Percentiles rank a stretch among this genome's conserved stretches.
These are phyloP conservation scores for Haematococcus lacustris DNA, from an alignment of 139 green algal species.

Conservation along the genomic window DNA sequence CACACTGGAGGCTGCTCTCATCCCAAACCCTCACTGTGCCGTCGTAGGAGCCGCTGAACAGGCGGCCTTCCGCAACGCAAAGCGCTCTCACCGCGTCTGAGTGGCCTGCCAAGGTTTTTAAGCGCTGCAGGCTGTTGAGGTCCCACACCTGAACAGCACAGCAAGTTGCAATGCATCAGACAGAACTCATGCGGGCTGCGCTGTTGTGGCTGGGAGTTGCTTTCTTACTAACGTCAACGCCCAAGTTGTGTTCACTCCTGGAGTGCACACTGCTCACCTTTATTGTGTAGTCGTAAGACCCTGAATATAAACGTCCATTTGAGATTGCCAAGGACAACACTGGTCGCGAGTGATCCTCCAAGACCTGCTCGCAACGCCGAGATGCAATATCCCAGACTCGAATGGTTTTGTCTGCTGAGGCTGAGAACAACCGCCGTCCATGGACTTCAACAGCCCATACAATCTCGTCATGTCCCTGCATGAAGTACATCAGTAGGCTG, in stretches of 20 bases:
- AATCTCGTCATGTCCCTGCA: slow-evolving; percentile 89
- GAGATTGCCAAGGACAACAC: slow-evolving; percentile 83
- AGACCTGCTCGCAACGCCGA: slow-evolving; percentile 60
- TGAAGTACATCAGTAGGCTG: background rate
- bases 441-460: slow-evolving; percentile 86
- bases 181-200: no score
- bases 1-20: slow-evolving; percentile 56
- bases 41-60: slow-evolving; percentile 79
- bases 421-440: slow-evolving; percentile 67
- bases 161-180: background rate
- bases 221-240: no score
- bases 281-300: slow-evolving; percentile 88
- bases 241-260: no score
- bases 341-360: slow-evolving; percentile 85
- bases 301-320: slow-evolving; percentile 73
- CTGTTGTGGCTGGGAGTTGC: no score
- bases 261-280: slow-evolving; percentile 44
- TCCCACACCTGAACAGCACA: slow-evolving; percentile 59
- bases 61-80: slow-evolving; percentile 43
- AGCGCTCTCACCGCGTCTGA: slow-evolving; percentile 84
- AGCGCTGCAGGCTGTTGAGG: slow-evolving; percentile 54
- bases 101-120: slow-evolving; percentile 78
- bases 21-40: slow-evolving; percentile 79
- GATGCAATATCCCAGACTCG: slow-evolving; percentile 79
- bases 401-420: slow-evolving; percentile 87